A percentile compares a stretch with the other conserved stretches of the same genome.
Conservation (phyloP, 2,329 filamentous ascomycete genomes). For the Emergomyces orientalis region DNA sequence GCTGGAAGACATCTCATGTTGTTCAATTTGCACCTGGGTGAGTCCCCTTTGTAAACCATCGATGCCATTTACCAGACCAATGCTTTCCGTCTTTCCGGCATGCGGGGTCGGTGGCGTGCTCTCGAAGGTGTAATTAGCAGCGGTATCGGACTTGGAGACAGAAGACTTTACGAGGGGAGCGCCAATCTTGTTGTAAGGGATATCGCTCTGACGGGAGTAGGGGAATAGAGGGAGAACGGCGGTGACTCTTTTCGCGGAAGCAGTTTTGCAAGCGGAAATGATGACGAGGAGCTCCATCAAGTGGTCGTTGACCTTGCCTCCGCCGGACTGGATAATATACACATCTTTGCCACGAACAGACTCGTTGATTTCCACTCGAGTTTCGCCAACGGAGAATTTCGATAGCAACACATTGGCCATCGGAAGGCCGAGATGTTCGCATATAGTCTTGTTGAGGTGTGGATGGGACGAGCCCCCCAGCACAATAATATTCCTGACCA, state of each 20-base stretch:
- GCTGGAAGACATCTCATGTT: constrained; percentile 30
- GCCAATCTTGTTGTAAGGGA: constrained; percentile 92
- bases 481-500: constrained; percentile 93
- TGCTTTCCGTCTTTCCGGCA: constrained; percentile 58
- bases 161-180: constrained; percentile 71
- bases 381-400: constrained; percentile 94
- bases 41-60: constrained; percentile 65
- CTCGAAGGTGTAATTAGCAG: constrained; percentile 70
- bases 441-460: constrained; percentile 74
- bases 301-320: constrained; percentile 89
- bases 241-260: constrained; percentile 85
- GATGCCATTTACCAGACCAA: constrained; percentile 56
- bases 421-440: constrained; percentile 80
- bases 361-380: constrained; percentile 88
- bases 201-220: constrained; percentile 90
- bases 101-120: constrained; percentile 80
- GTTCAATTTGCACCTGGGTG: constrained; percentile 56
- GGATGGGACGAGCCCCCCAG: constrained; percentile 91
- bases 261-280: constrained; percentile 94
- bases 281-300: constrained; percentile 96
- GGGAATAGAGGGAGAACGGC: constrained; percentile 92
- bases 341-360: constrained; percentile 97
- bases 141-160: constrained; percentile 24
- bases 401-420: constrained; percentile 70
- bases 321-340: constrained; percentile 93